phyloP scores from a whole-genome alignment of 2,329 filamentous ascomycete genomes.

The Clarireedia homoeocarpa region DNA sequence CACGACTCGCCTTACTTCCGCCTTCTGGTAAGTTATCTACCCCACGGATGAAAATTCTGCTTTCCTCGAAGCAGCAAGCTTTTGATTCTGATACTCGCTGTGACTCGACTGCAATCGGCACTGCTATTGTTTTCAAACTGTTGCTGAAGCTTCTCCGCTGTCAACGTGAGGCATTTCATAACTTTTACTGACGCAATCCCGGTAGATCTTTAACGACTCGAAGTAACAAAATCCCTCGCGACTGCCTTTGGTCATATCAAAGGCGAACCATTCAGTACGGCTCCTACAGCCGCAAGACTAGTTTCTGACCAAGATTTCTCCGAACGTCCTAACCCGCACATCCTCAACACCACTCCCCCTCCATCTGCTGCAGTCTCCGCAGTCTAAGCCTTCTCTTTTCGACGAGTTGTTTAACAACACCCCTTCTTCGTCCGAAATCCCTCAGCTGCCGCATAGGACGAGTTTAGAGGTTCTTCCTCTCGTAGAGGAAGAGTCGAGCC shows the following conservation, averaged over 20 bases:
- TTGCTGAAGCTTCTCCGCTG: neutral
- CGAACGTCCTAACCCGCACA: slow-evolving; percentile 55
- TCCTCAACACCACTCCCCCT: slow-evolving; percentile 58
- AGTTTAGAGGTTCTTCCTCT: slow-evolving; percentile 98
- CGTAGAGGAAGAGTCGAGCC: slow-evolving; percentile 98
- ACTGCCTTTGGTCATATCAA: slow-evolving; percentile 61
- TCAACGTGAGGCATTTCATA: slow-evolving; percentile 3
- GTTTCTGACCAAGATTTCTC: slow-evolving; percentile 65
- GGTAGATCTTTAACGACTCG: slow-evolving; percentile 2
- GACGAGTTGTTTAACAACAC: slow-evolving; percentile 41
- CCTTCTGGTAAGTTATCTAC: neutral
- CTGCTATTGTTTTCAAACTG: neutral
- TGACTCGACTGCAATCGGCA: neutral
- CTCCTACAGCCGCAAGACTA: slow-evolving; percentile 52
- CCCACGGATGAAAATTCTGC: neutral
- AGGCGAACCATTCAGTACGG: slow-evolving; percentile 53
- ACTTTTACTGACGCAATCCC: neutral
- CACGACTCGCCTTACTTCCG: neutral
- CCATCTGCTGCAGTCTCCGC: slow-evolving; percentile 45
- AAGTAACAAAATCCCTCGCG: slow-evolving; percentile 7
- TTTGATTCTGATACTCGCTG: neutral
- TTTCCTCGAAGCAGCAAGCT: neutral
- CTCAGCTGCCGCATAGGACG: slow-evolving; percentile 99
- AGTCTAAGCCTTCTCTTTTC: slow-evolving; percentile 43
- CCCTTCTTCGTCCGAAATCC: slow-evolving; percentile 50